Conservation (phyloP, 768 basidiomycete genomes). For the Pleurotus pulmonarius region DNA sequence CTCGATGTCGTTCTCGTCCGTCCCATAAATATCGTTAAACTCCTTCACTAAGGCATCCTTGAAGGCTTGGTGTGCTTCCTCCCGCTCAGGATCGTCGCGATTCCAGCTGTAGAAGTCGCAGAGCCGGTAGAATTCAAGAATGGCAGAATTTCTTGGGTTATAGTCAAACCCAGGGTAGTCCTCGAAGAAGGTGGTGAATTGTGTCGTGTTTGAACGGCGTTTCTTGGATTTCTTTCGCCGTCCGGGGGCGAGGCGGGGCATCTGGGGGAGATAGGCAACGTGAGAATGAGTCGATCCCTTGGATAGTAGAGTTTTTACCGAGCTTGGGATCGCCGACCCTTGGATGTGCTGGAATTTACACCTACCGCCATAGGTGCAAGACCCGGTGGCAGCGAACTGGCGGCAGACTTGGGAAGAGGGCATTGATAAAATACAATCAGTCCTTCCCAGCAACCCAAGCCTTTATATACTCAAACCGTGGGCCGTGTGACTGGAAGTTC, state of each 20-base stretch:
- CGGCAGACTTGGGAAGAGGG: background rate
- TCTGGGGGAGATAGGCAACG: background rate
- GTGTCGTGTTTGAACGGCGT: background rate
- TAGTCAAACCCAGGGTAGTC: slow-evolving; percentile 14
- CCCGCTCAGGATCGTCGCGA: slow-evolving; percentile 4
- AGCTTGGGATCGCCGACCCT: background rate
- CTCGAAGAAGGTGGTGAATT: slow-evolving; percentile 11
- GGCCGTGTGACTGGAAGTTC: no score
- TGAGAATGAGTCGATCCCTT: background rate
- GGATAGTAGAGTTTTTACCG: background rate
- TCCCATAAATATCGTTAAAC: slow-evolving; percentile 32
- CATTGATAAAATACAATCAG: no score
- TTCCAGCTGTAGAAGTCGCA: slow-evolving; percentile 13
- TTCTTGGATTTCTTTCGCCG: background rate
- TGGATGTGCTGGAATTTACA: background rate
- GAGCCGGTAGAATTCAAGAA: slow-evolving; percentile 14
- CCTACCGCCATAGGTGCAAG: background rate
- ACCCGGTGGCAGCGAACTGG: background rate
- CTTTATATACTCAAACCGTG: no score
- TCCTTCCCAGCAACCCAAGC: no score
- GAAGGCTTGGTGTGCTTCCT: slow-evolving; percentile 17
- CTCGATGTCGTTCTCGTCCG: slow-evolving; percentile 21
- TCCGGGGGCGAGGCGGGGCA: background rate
- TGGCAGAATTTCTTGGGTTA: slow-evolving; percentile 4
- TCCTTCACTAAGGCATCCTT: slow-evolving; percentile 24